A percentile compares a stretch with the other conserved stretches of the same genome.
Evolutionary conservation across 225 moss, liverwort and hornwort species (phyloP).

Genomic region (Polytrichum commune): DNA sequence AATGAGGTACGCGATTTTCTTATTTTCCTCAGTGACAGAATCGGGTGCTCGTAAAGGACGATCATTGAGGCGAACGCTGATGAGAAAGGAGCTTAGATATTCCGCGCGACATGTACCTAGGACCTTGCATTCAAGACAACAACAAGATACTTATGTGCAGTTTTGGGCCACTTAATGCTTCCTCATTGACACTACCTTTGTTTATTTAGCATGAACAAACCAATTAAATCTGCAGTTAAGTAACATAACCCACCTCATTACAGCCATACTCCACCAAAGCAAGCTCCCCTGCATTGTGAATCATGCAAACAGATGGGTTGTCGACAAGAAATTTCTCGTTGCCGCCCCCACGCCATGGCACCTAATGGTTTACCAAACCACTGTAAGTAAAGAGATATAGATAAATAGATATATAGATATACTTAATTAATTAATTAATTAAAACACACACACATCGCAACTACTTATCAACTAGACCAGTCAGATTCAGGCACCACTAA

Average conservation of each 20-base stretch:
- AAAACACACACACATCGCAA: too few relatives aligned
- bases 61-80: slow-evolving; percentile 83
- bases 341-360: slow-evolving; percentile 80
- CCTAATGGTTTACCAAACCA: slow-evolving; percentile 25
- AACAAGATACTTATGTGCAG: neutral
- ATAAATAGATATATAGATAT: too few relatives aligned
- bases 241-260: slow-evolving; percentile 49
- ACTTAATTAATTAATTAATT: too few relatives aligned
- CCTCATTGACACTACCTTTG: too few relatives aligned
- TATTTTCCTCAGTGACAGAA: slow-evolving; percentile 51
- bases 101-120: slow-evolving; percentile 85
- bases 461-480: too few relatives aligned
- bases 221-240: neutral
- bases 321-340: slow-evolving; percentile 84
- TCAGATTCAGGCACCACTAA: too few relatives aligned
- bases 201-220: too few relatives aligned
- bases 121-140: slow-evolving; percentile 26
- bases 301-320: slow-evolving; percentile 77
- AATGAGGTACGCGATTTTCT: slow-evolving; percentile 87
- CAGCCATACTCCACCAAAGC: slow-evolving; percentile 89
- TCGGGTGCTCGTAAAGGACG: slow-evolving; percentile 10
- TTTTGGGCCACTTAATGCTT: too few relatives aligned
- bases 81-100: slow-evolving; percentile 85
- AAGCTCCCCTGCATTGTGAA: slow-evolving; percentile 90
- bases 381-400: too few relatives aligned